phyloP scores from a whole-genome alignment of 148 eudicot genomes.

The Cornus kousa region DNA sequence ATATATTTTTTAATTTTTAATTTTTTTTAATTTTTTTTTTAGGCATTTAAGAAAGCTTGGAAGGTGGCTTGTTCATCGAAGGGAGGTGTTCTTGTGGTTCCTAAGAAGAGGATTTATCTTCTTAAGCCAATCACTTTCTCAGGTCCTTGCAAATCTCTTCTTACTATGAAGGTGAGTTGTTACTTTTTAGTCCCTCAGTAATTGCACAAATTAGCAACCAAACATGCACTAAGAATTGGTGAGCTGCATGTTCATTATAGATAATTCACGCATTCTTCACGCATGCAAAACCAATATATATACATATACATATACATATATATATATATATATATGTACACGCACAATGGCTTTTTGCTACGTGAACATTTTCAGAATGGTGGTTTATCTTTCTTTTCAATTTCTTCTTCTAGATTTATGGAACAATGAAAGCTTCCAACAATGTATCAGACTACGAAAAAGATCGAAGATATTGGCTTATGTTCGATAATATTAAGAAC shows the following conservation, averaged over 20 bases:
- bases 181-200: neutral
- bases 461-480: conserved; percentile 54
- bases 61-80: conserved; percentile 50
- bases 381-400: neutral
- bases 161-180: conserved; percentile 45
- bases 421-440: conserved; percentile 62
- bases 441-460: conserved; percentile 41
- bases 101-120: conserved; percentile 46
- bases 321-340: neutral
- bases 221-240: conserved; percentile 1
- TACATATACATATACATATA: neutral
- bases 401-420: conserved; percentile 43
- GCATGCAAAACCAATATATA: neutral
- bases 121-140: conserved; percentile 62
- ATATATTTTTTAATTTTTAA: too few relatives aligned
- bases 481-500: conserved; percentile 45
- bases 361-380: neutral
- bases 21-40: neutral
- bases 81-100: conserved; percentile 52
- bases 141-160: conserved; percentile 64
- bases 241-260: neutral
- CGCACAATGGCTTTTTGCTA: neutral
- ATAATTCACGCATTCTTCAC: neutral
- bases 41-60: conserved; percentile 86
- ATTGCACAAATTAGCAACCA: neutral